Percentiles rank a stretch among this genome's conserved stretches.
Evolutionary conservation across 257 asterid genomes (phyloP).

Genomic region (Orobanche coerulescens): DNA sequence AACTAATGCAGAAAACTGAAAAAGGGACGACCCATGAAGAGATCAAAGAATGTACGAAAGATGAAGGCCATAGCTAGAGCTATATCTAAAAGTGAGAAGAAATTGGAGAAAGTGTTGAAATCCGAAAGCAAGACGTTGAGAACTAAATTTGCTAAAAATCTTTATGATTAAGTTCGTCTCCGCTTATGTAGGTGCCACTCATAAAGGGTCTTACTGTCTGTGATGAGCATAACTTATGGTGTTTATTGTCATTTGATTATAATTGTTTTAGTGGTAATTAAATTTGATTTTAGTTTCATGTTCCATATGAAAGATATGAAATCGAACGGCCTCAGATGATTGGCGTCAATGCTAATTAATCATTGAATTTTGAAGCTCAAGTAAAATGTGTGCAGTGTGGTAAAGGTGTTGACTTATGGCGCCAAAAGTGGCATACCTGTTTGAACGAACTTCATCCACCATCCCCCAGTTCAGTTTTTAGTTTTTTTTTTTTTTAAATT

Average conservation of each 20-base stretch:
- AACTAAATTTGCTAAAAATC: constrained; percentile 47
- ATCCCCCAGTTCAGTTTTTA: too few relatives aligned
- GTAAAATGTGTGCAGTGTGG: neutral
- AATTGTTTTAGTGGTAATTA: neutral
- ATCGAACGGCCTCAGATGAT: too few relatives aligned
- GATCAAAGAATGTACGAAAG: constrained; percentile 56
- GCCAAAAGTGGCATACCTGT: too few relatives aligned
- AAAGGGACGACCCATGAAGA: constrained; percentile 58
- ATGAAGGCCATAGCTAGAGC: constrained; percentile 67
- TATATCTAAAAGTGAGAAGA: constrained; percentile 40
- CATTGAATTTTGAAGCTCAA: neutral
- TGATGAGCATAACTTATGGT: neutral
- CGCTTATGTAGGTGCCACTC: neutral
- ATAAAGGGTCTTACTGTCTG: neutral
- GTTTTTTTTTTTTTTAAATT: too few relatives aligned
- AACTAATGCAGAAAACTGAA: constrained; percentile 39
- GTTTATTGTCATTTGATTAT: neutral
- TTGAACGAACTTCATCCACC: too few relatives aligned
- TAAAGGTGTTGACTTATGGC: too few relatives aligned
- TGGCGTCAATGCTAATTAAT: too few relatives aligned
- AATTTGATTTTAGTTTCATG: neutral
- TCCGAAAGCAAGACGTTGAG: constrained; percentile 47
- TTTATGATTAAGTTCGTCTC: constrained; percentile 35
- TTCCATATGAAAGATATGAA: neutral
- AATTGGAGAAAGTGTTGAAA: constrained; percentile 38